Evolutionary conservation across 2,329 filamentous ascomycete genomes (phyloP), one percentile per base, ranked within the genome.

Genomic region (Nigrospora oryzae): DNA sequence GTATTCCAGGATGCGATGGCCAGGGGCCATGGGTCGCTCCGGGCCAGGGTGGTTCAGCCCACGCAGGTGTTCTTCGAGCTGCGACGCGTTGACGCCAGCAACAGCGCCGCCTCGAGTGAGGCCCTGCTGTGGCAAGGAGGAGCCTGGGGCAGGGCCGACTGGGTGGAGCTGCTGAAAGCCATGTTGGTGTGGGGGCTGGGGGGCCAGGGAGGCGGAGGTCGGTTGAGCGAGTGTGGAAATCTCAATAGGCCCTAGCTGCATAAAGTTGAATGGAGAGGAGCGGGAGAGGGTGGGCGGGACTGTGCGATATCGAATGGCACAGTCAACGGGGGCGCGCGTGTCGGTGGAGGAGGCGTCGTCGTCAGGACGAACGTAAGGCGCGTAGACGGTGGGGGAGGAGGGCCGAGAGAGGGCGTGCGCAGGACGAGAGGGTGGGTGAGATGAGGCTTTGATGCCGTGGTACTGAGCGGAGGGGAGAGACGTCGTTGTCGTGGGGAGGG

Each of bases 1-100:
- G 58, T 83, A 80, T 45, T 81, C 77, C 33, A 67, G 66, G 43
- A 83, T 74, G 39, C 76, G 69, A 53, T 80, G 70, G 36, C 76
- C 76, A 37, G 69, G 67, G 49, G 45, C 51, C 41, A 51, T 60
- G 46, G 51, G 53, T 41, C 49, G 34, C 38, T 53, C 48, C 30
- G 56, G 51, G 39, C 49, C 54, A 36, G 60, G 58, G 43, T 66
- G 48, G 49, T 63, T 81, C 77, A 82, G 54, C 70, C 75, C 62
- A 57, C 66, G 69, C 54, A 79, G 63, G 62, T 67, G 63, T 51
- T 73, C 68, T 51, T 74, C 69, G 53, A 81, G 67, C 49, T 62
- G 60, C 48, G 53, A 56, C 34, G 43, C 38, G 41, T 40, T 36
- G 50, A 54, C 52, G 49, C 53, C 54, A 13, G 23, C 32, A 19